A percentile compares a stretch with the other conserved stretches of the same genome.
These are phyloP conservation scores for Cicer arietinum DNA, from an alignment of 306 rosid genomes.

Conservation along the genomic window DNA sequence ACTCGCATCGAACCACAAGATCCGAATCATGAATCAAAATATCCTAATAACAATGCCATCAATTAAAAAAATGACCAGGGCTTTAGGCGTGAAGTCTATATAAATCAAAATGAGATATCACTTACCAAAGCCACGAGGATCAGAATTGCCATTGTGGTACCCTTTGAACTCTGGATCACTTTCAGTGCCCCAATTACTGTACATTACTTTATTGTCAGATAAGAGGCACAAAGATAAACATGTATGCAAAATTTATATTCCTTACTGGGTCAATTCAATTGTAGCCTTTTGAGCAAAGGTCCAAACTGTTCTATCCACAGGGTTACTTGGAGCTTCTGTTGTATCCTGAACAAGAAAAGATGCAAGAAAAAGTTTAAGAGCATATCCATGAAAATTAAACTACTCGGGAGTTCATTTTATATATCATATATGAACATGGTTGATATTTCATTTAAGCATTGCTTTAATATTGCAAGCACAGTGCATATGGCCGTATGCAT, in stretches of 20 bases:
- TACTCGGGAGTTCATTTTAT: not conserved
- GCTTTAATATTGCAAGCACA: conserved; percentile 14
- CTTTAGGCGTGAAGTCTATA: conserved; percentile 26
- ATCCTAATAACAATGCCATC: not conserved
- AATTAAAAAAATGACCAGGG: conserved; percentile 23
- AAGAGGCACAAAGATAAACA: conserved; percentile 18
- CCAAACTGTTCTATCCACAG: conserved; percentile 87
- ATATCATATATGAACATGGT: not conserved
- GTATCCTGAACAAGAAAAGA: conserved; percentile 57
- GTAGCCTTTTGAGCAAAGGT: conserved; percentile 89
- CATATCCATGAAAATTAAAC: conserved; percentile 29
- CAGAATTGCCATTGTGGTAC: conserved; percentile 97
- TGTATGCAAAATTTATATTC: conserved; percentile 7
- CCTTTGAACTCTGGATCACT: conserved; percentile 97
- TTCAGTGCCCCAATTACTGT: conserved; percentile 98
- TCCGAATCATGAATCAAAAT: not conserved
- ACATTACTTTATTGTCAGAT: conserved; percentile 41
- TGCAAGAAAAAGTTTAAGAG: conserved; percentile 28
- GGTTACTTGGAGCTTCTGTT: conserved; percentile 63
- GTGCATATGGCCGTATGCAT: not conserved
- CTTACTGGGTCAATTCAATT: conserved; percentile 92
- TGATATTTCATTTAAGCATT: not conserved
- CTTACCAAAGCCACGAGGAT: conserved; percentile 96
- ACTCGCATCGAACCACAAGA: not conserved
- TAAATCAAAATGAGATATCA: conserved; percentile 28